These are phyloP conservation scores for Persicaria maculosa DNA, from an alignment of 148 eudicot genomes.

Conservation along the genomic window DNA sequence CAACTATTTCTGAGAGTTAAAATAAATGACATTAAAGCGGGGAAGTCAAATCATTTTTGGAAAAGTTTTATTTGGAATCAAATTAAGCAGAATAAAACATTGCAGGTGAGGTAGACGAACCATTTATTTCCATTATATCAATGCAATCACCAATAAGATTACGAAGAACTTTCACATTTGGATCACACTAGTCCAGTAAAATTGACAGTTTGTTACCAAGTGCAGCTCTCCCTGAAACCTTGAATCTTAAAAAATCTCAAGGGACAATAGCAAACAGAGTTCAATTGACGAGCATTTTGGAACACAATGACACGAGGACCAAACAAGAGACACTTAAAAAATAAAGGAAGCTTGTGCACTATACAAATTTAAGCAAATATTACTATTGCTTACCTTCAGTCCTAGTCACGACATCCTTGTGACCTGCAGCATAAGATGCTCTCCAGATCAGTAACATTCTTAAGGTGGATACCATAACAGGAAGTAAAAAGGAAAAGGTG, in stretches of 20 bases:
- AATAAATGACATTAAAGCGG: not conserved
- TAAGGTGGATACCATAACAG: not conserved
- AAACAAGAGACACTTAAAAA: not conserved
- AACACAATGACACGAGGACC: not conserved
- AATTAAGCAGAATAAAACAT: not conserved
- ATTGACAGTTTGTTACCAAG: not conserved
- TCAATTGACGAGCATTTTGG: not conserved
- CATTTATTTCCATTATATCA: not conserved
- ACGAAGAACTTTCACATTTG: not conserved
- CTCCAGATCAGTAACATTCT: not conserved
- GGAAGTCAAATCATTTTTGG: not conserved
- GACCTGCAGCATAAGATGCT: conserved; percentile 25
- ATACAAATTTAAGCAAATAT: not conserved
- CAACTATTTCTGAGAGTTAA: not conserved
- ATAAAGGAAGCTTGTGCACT: not conserved
- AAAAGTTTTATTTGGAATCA: not conserved
- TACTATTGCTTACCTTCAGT: conserved; percentile 54
- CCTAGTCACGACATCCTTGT: conserved; percentile 47
- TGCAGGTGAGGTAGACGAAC: not conserved
- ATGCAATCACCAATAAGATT: not conserved
- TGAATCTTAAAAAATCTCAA: not conserved
- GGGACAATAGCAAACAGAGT: not conserved
- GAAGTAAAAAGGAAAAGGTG: not conserved
- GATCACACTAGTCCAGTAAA: not conserved
- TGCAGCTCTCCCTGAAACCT: not conserved